Evolutionary conservation across 331 rosid species (phyloP).

Genomic region (Rosa hybrid): DNA sequence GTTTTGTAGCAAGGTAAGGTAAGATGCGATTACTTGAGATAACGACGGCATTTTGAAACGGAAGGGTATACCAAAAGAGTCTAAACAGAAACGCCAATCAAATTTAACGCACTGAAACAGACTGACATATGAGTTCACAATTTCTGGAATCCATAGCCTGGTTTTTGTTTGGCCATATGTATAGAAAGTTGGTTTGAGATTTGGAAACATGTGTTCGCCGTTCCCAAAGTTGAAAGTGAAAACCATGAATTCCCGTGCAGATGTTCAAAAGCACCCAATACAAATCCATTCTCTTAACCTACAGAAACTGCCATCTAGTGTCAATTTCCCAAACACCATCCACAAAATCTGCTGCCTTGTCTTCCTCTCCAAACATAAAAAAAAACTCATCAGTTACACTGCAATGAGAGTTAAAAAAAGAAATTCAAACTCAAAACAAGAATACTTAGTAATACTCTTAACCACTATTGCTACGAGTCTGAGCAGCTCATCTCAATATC

Average conservation of each 20-base stretch:
- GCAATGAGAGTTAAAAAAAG: no score
- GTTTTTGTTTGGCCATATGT: not conserved
- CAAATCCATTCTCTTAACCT: not conserved
- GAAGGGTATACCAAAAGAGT: not conserved
- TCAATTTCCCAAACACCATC: not conserved
- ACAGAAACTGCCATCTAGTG: not conserved
- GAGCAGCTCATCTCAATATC: no score
- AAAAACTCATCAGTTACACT: not conserved
- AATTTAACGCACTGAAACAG: not conserved
- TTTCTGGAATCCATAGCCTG: not conserved
- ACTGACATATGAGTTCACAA: slow-evolving; percentile 1
- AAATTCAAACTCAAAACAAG: no score
- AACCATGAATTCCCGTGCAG: not conserved
- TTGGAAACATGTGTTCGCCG: not conserved
- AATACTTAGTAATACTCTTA: no score
- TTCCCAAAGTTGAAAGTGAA: slow-evolving; percentile 4
- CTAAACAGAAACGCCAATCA: not conserved
- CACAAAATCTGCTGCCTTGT: not conserved
- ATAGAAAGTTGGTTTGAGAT: not conserved
- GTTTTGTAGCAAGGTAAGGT: no score
- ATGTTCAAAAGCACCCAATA: not conserved
- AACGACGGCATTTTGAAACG: not conserved
- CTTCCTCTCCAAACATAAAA: not conserved
- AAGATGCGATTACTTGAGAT: not conserved
- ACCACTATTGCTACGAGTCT: no score